Conservation (phyloP, 371 early-diverging fungal genomes). For the Mucor mucedo region DNA sequence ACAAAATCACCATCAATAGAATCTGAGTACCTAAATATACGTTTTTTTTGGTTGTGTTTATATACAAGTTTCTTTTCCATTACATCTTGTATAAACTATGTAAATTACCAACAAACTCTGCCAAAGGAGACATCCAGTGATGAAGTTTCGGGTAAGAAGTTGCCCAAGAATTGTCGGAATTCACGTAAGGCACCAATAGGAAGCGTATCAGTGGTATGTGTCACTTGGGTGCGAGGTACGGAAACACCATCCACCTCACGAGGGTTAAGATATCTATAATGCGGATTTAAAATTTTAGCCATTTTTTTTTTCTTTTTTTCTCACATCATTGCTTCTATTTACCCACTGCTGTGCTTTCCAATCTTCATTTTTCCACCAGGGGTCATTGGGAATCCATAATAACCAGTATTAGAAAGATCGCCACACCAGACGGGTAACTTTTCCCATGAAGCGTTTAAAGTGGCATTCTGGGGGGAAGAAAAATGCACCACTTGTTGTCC, state of each 20-base stretch:
- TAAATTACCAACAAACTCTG: slow-evolving; percentile 45
- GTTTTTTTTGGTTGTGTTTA: neutral
- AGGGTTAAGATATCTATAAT: slow-evolving; percentile 30
- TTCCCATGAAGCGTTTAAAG: slow-evolving; percentile 15
- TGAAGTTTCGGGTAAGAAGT: slow-evolving; percentile 42
- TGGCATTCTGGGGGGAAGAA: slow-evolving; percentile 22
- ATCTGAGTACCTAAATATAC: slow-evolving; percentile 41
- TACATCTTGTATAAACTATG: neutral
- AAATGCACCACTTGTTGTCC: slow-evolving; percentile 64
- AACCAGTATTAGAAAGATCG: slow-evolving; percentile 49
- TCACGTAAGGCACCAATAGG: slow-evolving; percentile 41
- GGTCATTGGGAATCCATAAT: slow-evolving; percentile 55
- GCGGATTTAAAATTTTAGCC: neutral
- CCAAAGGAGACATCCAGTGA: slow-evolving; percentile 36
- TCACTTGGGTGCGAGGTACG: slow-evolving; percentile 50
- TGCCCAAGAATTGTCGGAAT: slow-evolving; percentile 37
- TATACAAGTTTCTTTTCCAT: neutral
- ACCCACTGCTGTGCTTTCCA: slow-evolving; percentile 53
- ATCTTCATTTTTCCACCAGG: slow-evolving; percentile 45
- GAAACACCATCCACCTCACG: slow-evolving; percentile 38
- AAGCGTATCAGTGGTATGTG: slow-evolving; percentile 42
- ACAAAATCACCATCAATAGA: slow-evolving; percentile 53
- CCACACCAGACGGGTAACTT: slow-evolving; percentile 62
- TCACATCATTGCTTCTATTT: neutral
- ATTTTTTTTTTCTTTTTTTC: neutral